These are phyloP conservation scores for Lipomyces starkeyi DNA, from an alignment of 805 yeast genomes.

Conservation along the genomic window DNA sequence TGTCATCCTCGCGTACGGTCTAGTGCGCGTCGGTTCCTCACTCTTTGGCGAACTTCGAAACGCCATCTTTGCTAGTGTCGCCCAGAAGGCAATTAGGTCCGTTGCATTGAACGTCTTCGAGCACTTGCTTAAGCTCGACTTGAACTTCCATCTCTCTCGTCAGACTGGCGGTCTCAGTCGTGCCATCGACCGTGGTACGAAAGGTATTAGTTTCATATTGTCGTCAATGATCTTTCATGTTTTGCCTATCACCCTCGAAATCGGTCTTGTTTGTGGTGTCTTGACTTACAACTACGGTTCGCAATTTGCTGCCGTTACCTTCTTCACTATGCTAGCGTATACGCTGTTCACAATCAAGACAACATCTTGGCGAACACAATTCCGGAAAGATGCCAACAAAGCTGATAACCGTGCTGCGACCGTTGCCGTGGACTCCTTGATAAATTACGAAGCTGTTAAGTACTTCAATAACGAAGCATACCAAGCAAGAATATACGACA, in stretches of 20 bases:
- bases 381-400: conserved; percentile 84
- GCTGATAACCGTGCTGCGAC: conserved; percentile 97
- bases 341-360: conserved; percentile 86
- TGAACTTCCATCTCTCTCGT: conserved; percentile 85
- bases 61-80: conserved; percentile 94
- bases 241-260: conserved; percentile 89
- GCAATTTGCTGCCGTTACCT: conserved; percentile 86
- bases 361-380: conserved; percentile 94
- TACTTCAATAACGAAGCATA: conserved; percentile 88
- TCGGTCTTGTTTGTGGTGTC: conserved; percentile 90
- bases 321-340: conserved; percentile 86
- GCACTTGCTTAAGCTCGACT: conserved; percentile 81
- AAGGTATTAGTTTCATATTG: conserved; percentile 91
- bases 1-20: conserved; percentile 83
- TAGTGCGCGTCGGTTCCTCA: conserved; percentile 92
- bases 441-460: conserved; percentile 93
- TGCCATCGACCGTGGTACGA: conserved; percentile 97
- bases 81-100: conserved; percentile 88
- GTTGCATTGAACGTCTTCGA: conserved; percentile 88
- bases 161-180: conserved; percentile 97
- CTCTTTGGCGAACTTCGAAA: conserved; percentile 92
- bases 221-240: conserved; percentile 98
- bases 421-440: conserved; percentile 90
- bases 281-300: conserved; percentile 90
- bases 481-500: conserved; percentile 81